Evolutionary conservation across 83 land plant genomes (phyloP), one percentile per base, ranked within the genome.

Genomic region (Isoetes engelmannii): DNA sequence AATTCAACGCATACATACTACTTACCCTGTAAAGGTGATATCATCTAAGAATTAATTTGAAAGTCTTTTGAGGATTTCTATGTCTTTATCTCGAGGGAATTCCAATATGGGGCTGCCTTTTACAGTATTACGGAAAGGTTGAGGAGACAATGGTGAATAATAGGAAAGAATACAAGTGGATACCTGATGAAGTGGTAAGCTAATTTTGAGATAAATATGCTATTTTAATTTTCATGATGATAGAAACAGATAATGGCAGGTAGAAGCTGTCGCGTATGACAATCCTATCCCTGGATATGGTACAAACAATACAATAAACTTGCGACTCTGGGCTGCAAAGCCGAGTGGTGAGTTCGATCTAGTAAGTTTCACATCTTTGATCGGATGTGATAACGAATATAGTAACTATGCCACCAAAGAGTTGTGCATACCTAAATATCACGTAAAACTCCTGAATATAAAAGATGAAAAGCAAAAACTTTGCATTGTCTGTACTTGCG

Each of bases 201-300:
- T 28, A 28, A 28, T 28, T 28, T 28, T 51, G 13, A 51, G 55
- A 51, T 28, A 28, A 28, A 28, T 28, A 28, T 28, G 0, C 37
- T 28, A 28, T 28, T 28, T 28, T 28, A 28, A 2, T 2, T 28
- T 28, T 28, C 37, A 28, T 28, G 37, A 28, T 28, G 37, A 28
- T 2, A 28, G 2, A 28, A 28, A 28, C 2, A 2, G 37, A 51
- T 2, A 28, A 28, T 28, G 37, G 56, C 57, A 88, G 92, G 89
- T 88, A 67, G 92, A 85, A 72, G 92, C 92, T 41, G 87, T 88
- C 64, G 92, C 92, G 3, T 88, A 88, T 80, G 92, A 88, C 74
- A 84, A 86, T 66, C 92, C 89, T 13, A 86, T 89, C 15, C 89
- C 92, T 62, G 89, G 92, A 9, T 89, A 81, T 84, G 80, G 73